These are phyloP conservation scores for Rhodotorula sphaerocarpa DNA, from an alignment of 768 basidiomycete species.

Conservation along the genomic window DNA sequence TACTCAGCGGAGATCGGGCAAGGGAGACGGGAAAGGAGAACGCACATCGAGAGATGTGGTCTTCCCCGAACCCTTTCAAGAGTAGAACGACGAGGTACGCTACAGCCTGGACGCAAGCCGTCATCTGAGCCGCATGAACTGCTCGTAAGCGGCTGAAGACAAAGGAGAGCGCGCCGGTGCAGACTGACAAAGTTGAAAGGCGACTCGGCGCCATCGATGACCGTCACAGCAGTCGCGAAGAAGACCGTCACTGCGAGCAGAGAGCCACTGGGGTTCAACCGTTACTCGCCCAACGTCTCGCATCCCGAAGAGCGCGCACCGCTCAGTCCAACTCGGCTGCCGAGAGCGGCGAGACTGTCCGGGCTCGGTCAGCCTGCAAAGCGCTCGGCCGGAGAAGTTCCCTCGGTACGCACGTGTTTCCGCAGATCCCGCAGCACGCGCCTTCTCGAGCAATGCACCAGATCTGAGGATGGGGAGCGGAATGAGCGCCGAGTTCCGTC, in stretches of 20 bases:
- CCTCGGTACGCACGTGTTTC: conserved; percentile 1
- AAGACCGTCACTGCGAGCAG: conserved; percentile 5
- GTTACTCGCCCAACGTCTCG: no score
- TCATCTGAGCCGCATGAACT: conserved; percentile 5
- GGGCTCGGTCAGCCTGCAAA: background rate
- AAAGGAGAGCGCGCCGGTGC: background rate
- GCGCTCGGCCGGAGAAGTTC: background rate
- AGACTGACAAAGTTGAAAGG: conserved; percentile 16
- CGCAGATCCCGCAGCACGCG: conserved; percentile 16
- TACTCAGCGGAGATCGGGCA: background rate
- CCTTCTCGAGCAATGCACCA: conserved; percentile 1
- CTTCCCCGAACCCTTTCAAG: background rate
- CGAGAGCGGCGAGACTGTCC: conserved; percentile 2
- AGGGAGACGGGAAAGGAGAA: no score
- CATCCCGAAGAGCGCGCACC: background rate
- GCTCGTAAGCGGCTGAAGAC: background rate
- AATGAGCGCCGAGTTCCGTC: no score
- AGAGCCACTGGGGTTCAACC: no score
- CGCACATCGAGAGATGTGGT: conserved; percentile 12
- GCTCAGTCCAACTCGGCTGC: conserved; percentile 13
- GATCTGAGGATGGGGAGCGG: no score
- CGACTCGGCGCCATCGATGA: conserved; percentile 16
- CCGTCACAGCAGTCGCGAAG: conserved; percentile 13
- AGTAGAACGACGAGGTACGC: conserved; percentile 17
- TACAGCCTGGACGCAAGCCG: conserved; percentile 9